These are phyloP conservation scores for Toxoplasma gondii DNA, from an alignment of 169 alveolate species.

Conservation along the genomic window DNA sequence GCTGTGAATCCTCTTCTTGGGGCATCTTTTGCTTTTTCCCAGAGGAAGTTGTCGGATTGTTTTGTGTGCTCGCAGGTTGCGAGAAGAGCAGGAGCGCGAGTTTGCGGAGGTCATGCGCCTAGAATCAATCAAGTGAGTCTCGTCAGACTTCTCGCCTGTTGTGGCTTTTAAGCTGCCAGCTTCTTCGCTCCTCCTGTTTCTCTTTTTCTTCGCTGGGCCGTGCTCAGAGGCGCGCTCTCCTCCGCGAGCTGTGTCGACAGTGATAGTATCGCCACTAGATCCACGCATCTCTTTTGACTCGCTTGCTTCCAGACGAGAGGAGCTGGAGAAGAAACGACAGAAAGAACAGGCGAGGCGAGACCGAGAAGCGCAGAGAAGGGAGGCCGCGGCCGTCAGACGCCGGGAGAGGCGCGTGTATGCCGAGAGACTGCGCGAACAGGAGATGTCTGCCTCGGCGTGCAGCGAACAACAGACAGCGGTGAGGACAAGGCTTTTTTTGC, in stretches of 20 bases:
- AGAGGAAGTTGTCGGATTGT: not conserved
- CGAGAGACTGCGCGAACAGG: not conserved
- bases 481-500: too few relatives aligned
- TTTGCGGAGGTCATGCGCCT: conserved; percentile 31
- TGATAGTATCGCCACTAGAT: too few relatives aligned
- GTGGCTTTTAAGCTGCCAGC: not conserved
- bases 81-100: conserved; percentile 44
- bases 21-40: too few relatives aligned
- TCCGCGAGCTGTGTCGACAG: too few relatives aligned
- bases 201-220: too few relatives aligned
- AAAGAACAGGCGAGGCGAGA: not conserved
- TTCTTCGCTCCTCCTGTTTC: too few relatives aligned
- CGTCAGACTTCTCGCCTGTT: not conserved
- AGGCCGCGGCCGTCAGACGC: not conserved
- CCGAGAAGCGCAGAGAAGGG: not conserved
- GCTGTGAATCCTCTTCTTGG: too few relatives aligned
- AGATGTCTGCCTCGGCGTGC: not conserved
- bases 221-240: too few relatives aligned
- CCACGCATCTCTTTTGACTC: too few relatives aligned
- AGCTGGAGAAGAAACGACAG: not conserved
- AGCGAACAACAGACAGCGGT: not conserved
- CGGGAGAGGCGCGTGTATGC: not conserved
- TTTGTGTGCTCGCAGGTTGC: not conserved
- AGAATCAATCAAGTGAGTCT: not conserved
- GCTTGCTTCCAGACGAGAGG: too few relatives aligned